Conservation (phyloP, 345 rosid species). For the Rubroshorea leprosula region DNA sequence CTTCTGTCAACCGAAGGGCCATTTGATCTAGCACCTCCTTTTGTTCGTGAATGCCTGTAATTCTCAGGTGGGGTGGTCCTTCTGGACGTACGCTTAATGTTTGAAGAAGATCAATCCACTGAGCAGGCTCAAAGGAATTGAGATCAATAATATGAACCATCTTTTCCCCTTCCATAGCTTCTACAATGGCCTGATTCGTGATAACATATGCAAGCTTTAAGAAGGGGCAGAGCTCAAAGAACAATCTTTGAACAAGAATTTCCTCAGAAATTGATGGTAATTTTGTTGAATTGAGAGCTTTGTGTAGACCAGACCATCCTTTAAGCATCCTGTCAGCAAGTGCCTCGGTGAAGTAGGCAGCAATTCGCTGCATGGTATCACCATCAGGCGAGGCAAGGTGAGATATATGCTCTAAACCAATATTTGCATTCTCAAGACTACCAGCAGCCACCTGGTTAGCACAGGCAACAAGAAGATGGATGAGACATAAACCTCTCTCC, state of each 20-base stretch:
- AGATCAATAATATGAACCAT: conserved; percentile 73
- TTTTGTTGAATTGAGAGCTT: conserved; percentile 61
- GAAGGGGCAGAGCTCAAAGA: conserved; percentile 70
- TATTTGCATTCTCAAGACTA: conserved; percentile 57
- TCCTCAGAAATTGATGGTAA: conserved; percentile 35
- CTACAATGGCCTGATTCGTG: conserved; percentile 64
- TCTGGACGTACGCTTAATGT: conserved; percentile 49
- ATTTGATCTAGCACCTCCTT: conserved; percentile 59
- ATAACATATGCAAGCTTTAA: conserved; percentile 53
- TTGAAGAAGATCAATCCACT: conserved; percentile 65
- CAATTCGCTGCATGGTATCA: conserved; percentile 66
- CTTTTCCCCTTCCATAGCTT: conserved; percentile 71
- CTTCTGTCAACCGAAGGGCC: conserved; percentile 51
- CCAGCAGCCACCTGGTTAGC: conserved; percentile 61
- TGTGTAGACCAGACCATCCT: conserved; percentile 66
- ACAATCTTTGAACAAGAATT: conserved; percentile 48
- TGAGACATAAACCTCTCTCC: conserved; percentile 59
- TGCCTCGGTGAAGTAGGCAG: conserved; percentile 69
- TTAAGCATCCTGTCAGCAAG: conserved; percentile 61
- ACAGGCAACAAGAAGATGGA: conserved; percentile 49
- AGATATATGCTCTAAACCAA: conserved; percentile 55
- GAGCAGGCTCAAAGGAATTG: conserved; percentile 57
- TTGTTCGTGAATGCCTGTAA: conserved; percentile 61
- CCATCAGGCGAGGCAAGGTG: conserved; percentile 66
- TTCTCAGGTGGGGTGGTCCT: conserved; percentile 72